These are phyloP conservation scores for Microcyclospora tardicrescens DNA, from an alignment of 2,329 filamentous ascomycete species.

Conservation along the genomic window DNA sequence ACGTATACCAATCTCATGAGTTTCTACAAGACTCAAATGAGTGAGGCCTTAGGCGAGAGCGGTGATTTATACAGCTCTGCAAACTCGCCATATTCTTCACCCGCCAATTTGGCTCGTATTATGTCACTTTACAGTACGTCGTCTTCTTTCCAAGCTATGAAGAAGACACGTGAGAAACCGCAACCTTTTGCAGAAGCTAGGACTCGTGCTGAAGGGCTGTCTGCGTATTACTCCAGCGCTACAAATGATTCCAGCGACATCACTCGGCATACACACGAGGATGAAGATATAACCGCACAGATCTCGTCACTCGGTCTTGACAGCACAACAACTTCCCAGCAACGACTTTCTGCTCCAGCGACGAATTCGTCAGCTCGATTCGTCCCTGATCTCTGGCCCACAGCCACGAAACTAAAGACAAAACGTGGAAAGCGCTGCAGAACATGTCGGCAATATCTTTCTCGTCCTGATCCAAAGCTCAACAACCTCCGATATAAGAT, in stretches of 20 bases:
- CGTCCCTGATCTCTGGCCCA: conserved; percentile 61
- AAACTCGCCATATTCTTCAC: conserved; percentile 53
- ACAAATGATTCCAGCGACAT: no score
- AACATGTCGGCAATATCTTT: conserved; percentile 84
- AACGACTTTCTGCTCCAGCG: conserved; percentile 38
- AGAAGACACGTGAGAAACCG: conserved; percentile 54
- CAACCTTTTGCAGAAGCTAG: conserved; percentile 71
- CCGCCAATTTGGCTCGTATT: conserved; percentile 70
- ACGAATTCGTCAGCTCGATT: conserved; percentile 44
- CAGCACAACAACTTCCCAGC: conserved; percentile 43
- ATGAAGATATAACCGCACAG: conserved; percentile 46
- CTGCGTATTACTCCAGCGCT: conserved; percentile 24
- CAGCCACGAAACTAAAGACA: conserved; percentile 71
- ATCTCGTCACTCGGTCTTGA: conserved; percentile 51
- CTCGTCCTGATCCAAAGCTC: conserved; percentile 85
- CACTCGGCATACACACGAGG: conserved; percentile 25
- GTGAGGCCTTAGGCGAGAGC: conserved; percentile 29
- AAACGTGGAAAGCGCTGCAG: conserved; percentile 91
- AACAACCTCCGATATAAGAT: conserved; percentile 85
- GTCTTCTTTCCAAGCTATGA: conserved; percentile 42
- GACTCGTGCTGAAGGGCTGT: conserved; percentile 53
- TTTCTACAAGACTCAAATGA: conserved; percentile 73
- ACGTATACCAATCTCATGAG: conserved; percentile 61
- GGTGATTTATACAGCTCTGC: conserved; percentile 27
- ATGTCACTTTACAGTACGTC: conserved; percentile 76